A percentile compares a stretch with the other conserved stretches of the same genome.
Evolutionary conservation across 208 protist genomes (phyloP).

Genomic region (Leishmania martiniquensis): DNA sequence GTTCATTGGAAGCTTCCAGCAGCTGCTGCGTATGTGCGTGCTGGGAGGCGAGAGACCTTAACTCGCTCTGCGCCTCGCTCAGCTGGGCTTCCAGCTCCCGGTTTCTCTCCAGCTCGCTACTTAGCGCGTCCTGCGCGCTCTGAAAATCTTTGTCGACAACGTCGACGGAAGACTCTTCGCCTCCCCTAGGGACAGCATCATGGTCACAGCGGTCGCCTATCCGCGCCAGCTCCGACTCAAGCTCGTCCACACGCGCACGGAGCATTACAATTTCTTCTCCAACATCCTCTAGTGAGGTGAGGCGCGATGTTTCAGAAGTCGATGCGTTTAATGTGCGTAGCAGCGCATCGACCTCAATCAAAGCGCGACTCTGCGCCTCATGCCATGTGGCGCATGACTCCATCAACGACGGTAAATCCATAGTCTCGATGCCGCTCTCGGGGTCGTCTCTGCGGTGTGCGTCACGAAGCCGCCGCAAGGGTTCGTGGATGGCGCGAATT

Average conservation of each 20-base stretch:
- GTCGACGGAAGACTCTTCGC: background rate
- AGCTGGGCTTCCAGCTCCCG: conserved; percentile 14
- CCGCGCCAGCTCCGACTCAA: background rate
- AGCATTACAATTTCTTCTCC: conserved; percentile 8
- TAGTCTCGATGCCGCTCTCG: background rate
- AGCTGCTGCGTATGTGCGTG: conserved; percentile 18
- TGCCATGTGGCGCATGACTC: background rate
- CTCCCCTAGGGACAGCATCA: background rate
- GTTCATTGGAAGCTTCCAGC: conserved; percentile 40
- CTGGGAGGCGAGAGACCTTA: conserved; percentile 26
- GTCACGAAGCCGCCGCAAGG: conserved; percentile 7
- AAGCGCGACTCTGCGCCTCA: background rate
- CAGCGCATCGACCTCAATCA: conserved; percentile 13
- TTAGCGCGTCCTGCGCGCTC: conserved; percentile 14
- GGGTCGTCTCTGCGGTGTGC: background rate
- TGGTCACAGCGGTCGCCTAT: background rate
- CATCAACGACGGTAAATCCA: background rate
- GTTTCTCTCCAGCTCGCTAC: conserved; percentile 17
- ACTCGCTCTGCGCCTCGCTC: conserved; percentile 30
- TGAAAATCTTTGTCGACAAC: conserved; percentile 1
- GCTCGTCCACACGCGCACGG: conserved; percentile 10
- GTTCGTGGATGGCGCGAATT: background rate
- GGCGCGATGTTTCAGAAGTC: background rate
- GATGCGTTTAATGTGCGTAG: conserved; percentile 6
- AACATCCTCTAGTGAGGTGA: conserved; percentile 24